phyloP scores from a whole-genome alignment of 2,329 filamentous ascomycete genomes.

The Chaetomiaceae sp. region DNA sequence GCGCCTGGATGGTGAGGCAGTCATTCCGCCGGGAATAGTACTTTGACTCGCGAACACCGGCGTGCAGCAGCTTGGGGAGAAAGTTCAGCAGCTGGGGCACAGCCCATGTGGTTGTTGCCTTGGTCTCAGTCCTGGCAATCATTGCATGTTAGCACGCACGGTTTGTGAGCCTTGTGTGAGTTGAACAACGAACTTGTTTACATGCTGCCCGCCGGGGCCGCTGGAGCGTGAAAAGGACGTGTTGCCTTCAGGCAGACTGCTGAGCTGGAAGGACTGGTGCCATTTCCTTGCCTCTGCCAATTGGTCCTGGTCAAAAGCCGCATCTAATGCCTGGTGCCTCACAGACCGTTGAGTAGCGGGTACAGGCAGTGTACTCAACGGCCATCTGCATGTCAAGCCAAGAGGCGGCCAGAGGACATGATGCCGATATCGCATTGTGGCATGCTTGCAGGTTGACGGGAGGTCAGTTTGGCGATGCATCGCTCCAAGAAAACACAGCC shows the following conservation, averaged over 20 bases:
- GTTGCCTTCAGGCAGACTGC: constrained; percentile 45
- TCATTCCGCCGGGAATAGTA: constrained; percentile 52
- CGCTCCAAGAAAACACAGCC: background rate
- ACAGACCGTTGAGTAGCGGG: constrained; percentile 7
- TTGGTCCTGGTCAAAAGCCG: constrained; percentile 45
- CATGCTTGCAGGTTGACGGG: background rate
- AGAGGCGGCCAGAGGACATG: background rate
- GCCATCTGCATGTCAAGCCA: background rate
- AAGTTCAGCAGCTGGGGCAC: constrained; percentile 42
- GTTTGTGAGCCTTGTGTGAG: too few relatives aligned
- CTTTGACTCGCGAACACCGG: constrained; percentile 45
- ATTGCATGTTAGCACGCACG: constrained; percentile 5
- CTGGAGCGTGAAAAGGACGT: constrained; percentile 56
- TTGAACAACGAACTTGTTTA: constrained; percentile 50
- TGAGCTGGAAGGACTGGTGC: constrained; percentile 42
- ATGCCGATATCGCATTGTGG: background rate
- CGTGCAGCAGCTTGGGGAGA: constrained; percentile 47
- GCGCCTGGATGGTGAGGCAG: constrained; percentile 51
- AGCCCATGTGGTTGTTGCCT: constrained; percentile 52
- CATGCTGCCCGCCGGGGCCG: constrained; percentile 58
- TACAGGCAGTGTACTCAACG: background rate
- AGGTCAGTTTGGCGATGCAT: too few relatives aligned
- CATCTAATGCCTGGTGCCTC: constrained; percentile 34
- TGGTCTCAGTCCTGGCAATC: constrained; percentile 52
- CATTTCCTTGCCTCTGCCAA: constrained; percentile 50